Conservation (phyloP, 768 basidiomycete species). For the Lactarius vividus region DNA sequence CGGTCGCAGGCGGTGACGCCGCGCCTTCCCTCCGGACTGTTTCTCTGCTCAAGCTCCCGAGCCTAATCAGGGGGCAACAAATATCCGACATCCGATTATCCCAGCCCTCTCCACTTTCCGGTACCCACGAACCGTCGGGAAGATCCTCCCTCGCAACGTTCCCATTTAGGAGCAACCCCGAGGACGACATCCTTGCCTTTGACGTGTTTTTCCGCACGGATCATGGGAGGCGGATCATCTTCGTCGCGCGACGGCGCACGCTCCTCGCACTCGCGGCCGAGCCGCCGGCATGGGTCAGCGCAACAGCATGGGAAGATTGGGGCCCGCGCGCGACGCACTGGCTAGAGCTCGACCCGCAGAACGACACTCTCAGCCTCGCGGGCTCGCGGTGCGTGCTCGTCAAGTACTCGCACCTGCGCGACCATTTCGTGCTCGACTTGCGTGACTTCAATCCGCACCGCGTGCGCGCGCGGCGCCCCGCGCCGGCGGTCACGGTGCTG, state of each 20-base stretch:
- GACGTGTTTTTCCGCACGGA: neutral
- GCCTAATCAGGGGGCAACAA: neutral
- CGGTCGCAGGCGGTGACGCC: neutral
- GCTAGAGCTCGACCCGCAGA: constrained; percentile 19
- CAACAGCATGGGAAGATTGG: constrained; percentile 19
- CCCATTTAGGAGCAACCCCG: constrained; percentile 19
- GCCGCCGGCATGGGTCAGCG: neutral
- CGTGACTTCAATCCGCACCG: constrained; percentile 21
- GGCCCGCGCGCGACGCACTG: constrained; percentile 22
- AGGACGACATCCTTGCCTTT: constrained; percentile 17
- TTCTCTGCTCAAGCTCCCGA: constrained; percentile 10
- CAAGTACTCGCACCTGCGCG: constrained; percentile 18
- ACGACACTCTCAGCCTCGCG: constrained; percentile 20
- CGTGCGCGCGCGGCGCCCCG: neutral
- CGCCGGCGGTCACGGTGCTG: neutral
- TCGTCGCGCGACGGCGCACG: constrained; percentile 11
- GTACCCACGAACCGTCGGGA: neutral
- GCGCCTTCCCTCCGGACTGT: constrained; percentile 2
- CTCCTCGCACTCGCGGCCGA: constrained; percentile 12
- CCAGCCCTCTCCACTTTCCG: constrained; percentile 12
- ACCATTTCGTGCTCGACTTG: constrained; percentile 14
- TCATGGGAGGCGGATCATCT: constrained; percentile 16
- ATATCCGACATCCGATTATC: constrained; percentile 5
- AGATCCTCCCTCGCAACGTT: neutral
- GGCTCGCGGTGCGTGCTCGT: constrained; percentile 21